Base-by-base conservation (phyloP, 345 rosid species). In the Diplotaxis tenuifolia region DNA sequence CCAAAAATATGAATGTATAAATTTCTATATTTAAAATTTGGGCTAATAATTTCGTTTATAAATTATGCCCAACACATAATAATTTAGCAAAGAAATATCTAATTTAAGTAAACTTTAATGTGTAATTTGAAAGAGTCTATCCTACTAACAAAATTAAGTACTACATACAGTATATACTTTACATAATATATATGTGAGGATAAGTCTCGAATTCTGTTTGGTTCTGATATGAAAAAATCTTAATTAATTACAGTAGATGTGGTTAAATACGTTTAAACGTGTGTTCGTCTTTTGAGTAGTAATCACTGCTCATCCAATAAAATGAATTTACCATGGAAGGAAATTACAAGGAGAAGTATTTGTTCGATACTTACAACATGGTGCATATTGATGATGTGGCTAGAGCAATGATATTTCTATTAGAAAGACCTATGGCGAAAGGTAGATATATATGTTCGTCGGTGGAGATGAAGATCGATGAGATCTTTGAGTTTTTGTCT, bases 401-500 rank as follows among this genome's bases (percentile, higher is more conserved):
- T 1, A 84, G 84, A 1, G 86, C 90, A 6, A 83, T 83, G 66
- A 82, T 86, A 12, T 87, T 68, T 67, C 78, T 89, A 27, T 47
- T 87, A 18, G 90, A 86, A 56, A 45, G 62, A 67, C 84, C 84
- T 10, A 15, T 61, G 5, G 76, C 90, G 1, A 81, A 81, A 53
- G 90, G 92, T 3, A 84, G 92, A 72, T 87, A 78, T 59, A 84
- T 82, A 19, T 87, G 87, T 45, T 83, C 86, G 31, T 83, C 86
- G 18, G 63, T 59, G 50, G 61, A 14, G 6, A 55, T 82, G 50
- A 81, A 83, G 23, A 64, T 81, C 23, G 75, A 78, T 36, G 80
- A 82, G 62, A 70, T 82, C 75, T 60, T 73, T 11, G 66, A 75
- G 10, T 74, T 75, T 38, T 74, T 86, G 19, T 77, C 84, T 5